phyloP scores from a whole-genome alignment of 768 basidiomycete species.

The Boletus pseudopeckii region DNA sequence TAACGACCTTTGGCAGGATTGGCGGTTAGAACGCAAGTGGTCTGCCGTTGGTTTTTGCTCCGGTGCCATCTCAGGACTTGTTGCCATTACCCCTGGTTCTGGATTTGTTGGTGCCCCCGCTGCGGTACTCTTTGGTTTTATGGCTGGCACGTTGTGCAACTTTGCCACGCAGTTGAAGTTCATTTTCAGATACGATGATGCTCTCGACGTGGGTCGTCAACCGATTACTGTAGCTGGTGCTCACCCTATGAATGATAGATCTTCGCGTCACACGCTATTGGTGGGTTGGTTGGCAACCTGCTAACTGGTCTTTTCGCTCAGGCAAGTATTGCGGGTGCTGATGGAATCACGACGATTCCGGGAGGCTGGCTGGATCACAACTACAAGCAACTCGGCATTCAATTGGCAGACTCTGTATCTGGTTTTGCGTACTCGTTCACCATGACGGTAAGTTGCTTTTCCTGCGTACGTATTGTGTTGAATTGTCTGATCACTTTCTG shows the following conservation, averaged over 20 bases:
- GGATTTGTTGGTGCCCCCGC: constrained; percentile 83
- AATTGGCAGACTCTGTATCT: constrained; percentile 70
- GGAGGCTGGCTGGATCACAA: constrained; percentile 90
- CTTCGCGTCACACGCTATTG: constrained; percentile 81
- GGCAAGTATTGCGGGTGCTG: constrained; percentile 70
- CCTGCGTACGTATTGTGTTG: not conserved
- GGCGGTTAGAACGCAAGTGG: constrained; percentile 91
- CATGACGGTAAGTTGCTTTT: constrained; percentile 56
- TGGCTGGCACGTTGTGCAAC: constrained; percentile 84
- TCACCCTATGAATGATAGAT: constrained; percentile 46
- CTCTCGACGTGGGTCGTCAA: constrained; percentile 59
- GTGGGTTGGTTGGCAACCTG: constrained; percentile 78
- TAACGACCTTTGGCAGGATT: constrained; percentile 54
- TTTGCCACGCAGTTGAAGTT: constrained; percentile 96
- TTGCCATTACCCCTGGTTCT: constrained; percentile 85
- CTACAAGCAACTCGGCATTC: constrained; percentile 80
- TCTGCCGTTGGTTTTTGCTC: constrained; percentile 93
- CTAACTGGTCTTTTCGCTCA: constrained; percentile 90
- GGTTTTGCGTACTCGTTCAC: constrained; percentile 71
- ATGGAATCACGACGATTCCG: constrained; percentile 60
- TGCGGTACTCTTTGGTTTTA: constrained; percentile 78
- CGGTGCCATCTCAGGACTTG: constrained; percentile 86
- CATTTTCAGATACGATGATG: constrained; percentile 69
- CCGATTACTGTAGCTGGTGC: not conserved
- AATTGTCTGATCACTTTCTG: not conserved